Evolutionary conservation across 495 filamentous ascomycete genomes (phyloP), one percentile per base, ranked within the genome.

Genomic region (Hypoxylon perforatum): DNA sequence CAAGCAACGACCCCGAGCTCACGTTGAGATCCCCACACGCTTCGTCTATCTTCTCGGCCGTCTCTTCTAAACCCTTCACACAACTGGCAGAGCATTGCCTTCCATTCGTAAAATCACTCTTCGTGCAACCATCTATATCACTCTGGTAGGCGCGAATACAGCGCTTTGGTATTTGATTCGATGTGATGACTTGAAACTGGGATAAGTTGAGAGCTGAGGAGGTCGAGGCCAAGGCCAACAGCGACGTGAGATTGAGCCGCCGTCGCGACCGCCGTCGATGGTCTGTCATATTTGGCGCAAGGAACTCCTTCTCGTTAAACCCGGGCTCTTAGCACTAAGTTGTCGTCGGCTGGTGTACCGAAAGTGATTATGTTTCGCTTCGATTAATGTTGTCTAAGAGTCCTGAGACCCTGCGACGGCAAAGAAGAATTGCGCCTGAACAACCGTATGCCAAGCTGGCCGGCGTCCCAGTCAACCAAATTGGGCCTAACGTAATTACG

Each of bases 111-210:
- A 82, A 82, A 58, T 82, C 80, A 19, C 21, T 59, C 15, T 51
- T 64, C 5, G 61, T 53, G 65, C 80, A 82, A 45, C 73, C 70
- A 5, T 55, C 17, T 30, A 82, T 76, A 0, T 58, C 63, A 19
- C 51, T 39, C 54, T 76, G 76, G 62, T 82, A 82, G 41, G 77
- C 76, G 12, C 75, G 52, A 17, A 78, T 75, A 50, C 80, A 82
- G 14, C 51, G 48, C 35, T 77, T 70, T 0, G 78, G 73, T 46
- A 80, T 69, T 8, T 67, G 58, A 7, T 71, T 49, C 15, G 77
- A 77, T 11, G 72, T 75, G 58, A 82, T 76, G 56, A 69, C 35
- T 33, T 80, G 75, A 50, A 80, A 78, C 39, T 74, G 65, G 61
- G 74, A 72, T 36, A 82, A 57, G 18, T 74, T 74, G 23, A 82